Evolutionary conservation across 495 filamentous ascomycete genomes (phyloP), one percentile per base, ranked within the genome.

Genomic region (Podospora anserina): DNA sequence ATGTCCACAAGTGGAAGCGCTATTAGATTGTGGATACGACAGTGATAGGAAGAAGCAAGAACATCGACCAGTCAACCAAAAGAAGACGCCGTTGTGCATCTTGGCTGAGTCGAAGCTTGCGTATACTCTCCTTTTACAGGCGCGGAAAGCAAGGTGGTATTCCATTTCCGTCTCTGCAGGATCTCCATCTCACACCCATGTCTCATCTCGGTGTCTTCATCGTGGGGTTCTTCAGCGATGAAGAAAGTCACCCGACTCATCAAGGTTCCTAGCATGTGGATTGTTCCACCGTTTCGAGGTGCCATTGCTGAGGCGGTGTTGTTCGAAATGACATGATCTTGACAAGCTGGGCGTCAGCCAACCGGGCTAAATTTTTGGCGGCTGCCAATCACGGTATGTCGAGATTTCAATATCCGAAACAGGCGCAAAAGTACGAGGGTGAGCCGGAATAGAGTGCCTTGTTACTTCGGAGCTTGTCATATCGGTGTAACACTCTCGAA

Each of bases 1-100:
- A 58, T 19, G 55, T 58, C 55, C 55, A 19, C 55, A 26, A 20
- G 11, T 26, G 55, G 55, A 18, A 49, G n/a, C 55, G 23, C n/a
- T 58, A 58, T 58, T 58, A 7, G 55, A 58, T 58, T 58, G 55
- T 58, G 55, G 19, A 20, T 58, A 26, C 55, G 55, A 58, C 55
- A 26, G 55, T 58, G 55, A 58, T 26, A 26, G 55, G 55, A 58
- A 20, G 23, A 58, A 11, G n/a, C 15, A 20, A 26, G n/a, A 20
- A 19, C 18, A 20, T 26, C 23, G 13, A 18, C 55, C 55, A 58
- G 55, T 58, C 6, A 26, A 20, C 23, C n/a, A 4, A 58, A 58
- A 58, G 23, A 58, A 13, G 55, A 19, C 4, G 0, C 4, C 23
- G n/a, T 58, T 19, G 6, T 20, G 23, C 11, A 58, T 58, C 55